Percentiles rank a stretch among this genome's conserved stretches.
These are phyloP conservation scores for Colletotrichum lini DNA, from an alignment of 2,329 filamentous ascomycete genomes.

Conservation along the genomic window DNA sequence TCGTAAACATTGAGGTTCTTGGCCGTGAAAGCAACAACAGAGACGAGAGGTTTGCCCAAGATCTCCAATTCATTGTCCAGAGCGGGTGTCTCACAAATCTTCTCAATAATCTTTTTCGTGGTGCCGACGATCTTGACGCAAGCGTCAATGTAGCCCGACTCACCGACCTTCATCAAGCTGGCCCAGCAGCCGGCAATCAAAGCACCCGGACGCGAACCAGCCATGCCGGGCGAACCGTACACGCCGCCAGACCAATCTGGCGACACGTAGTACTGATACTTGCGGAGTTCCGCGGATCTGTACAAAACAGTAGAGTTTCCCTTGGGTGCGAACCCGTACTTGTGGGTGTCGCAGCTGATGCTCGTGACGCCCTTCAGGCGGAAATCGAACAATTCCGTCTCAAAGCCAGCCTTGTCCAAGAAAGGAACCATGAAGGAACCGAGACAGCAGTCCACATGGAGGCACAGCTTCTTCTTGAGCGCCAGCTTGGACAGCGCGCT, in stretches of 20 bases:
- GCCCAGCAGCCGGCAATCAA: conserved; percentile 98
- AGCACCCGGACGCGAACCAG: conserved; percentile 91
- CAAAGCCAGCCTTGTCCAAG: conserved; percentile 93
- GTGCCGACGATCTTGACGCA: conserved; percentile 91
- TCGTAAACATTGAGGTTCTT: conserved; percentile 93
- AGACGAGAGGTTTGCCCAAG: conserved; percentile 88
- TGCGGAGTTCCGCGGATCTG: conserved; percentile 81
- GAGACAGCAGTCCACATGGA: conserved; percentile 98
- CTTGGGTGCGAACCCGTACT: conserved; percentile 98
- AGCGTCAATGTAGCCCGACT: conserved; percentile 87
- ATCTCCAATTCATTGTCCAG: conserved; percentile 83
- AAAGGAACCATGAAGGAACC: conserved; percentile 96
- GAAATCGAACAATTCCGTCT: conserved; percentile 92
- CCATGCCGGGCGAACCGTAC: conserved; percentile 93
- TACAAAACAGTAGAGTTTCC: conserved; percentile 96
- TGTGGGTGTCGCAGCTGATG: conserved; percentile 98
- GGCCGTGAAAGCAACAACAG: conserved; percentile 90
- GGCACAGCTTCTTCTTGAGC: conserved; percentile 81
- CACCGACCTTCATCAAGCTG: conserved; percentile 88
- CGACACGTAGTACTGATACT: conserved; percentile 96
- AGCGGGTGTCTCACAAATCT: conserved; percentile 78
- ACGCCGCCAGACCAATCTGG: conserved; percentile 97
- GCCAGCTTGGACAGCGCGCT: conserved; percentile 86
- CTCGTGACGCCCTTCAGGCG: conserved; percentile 92
- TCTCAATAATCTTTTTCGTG: conserved; percentile 84